A percentile compares a stretch with the other conserved stretches of the same genome.
Evolutionary conservation across 768 basidiomycete species (phyloP).

Genomic region (Rhodotorula sphaerocarpa): DNA sequence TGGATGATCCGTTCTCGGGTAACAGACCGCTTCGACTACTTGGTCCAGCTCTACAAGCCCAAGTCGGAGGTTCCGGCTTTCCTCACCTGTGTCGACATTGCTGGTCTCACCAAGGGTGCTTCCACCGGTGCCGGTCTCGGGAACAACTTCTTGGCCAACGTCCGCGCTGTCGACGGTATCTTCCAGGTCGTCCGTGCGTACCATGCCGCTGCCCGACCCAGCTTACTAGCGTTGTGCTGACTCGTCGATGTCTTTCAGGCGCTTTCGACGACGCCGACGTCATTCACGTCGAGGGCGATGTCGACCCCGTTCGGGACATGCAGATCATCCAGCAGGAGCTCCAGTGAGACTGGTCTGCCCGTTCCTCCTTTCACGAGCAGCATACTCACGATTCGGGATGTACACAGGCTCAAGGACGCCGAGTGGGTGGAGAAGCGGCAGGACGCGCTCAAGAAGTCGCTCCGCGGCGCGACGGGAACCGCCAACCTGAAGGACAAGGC

Average conservation of each 20-base stretch:
- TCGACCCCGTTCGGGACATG: slow-evolving; percentile 93
- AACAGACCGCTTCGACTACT: slow-evolving; percentile 76
- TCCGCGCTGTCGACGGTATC: slow-evolving; percentile 96
- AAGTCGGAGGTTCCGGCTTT: slow-evolving; percentile 78
- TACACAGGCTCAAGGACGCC: slow-evolving; percentile 70
- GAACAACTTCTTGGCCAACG: slow-evolving; percentile 93
- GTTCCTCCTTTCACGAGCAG: not conserved
- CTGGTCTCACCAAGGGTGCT: slow-evolving; percentile 94
- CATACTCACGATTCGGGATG: too few species aligned
- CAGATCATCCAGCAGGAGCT: slow-evolving; percentile 91
- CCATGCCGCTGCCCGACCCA: not conserved
- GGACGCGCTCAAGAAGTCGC: slow-evolving; percentile 60
- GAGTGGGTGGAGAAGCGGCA: slow-evolving; percentile 95
- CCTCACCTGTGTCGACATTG: slow-evolving; percentile 97
- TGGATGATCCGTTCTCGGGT: not conserved
- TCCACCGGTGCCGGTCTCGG: slow-evolving; percentile 97
- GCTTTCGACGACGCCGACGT: slow-evolving; percentile 99
- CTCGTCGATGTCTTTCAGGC: slow-evolving; percentile 4
- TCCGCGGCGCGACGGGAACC: slow-evolving; percentile 60
- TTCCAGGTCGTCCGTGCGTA: slow-evolving; percentile 79
- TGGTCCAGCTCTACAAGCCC: slow-evolving; percentile 83
- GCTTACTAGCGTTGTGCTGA: not conserved
- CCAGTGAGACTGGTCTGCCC: slow-evolving; percentile 44
- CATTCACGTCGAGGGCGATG: slow-evolving; percentile 97
- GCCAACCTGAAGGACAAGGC: slow-evolving; percentile 82